A percentile compares a stretch with the other conserved stretches of the same genome.
Evolutionary conservation across 345 rosid genomes (phyloP).

Genomic region (Cochlearia excelsa): DNA sequence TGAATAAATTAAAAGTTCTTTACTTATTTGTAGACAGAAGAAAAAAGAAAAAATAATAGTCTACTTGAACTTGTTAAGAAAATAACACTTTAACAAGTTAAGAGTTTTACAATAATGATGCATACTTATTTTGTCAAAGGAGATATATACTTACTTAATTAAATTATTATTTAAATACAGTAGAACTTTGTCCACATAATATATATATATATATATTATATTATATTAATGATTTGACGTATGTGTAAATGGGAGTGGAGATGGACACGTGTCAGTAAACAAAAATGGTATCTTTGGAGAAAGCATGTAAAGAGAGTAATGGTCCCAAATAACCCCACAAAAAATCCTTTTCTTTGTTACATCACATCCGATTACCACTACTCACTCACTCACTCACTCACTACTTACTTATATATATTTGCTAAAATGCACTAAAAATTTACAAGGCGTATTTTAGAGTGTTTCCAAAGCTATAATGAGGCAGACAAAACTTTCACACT

Average conservation of each 20-base stretch:
- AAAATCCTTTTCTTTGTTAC: constrained; percentile 29
- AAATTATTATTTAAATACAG: too few relatives aligned
- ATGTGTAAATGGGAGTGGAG: constrained; percentile 15
- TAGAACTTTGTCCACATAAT: too few relatives aligned
- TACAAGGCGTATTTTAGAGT: constrained; percentile 17
- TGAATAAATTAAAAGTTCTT: too few relatives aligned
- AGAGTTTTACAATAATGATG: too few relatives aligned
- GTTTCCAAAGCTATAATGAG: constrained; percentile 8
- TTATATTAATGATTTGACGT: constrained; percentile 21
- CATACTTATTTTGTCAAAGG: too few relatives aligned
- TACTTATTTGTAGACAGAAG: too few relatives aligned
- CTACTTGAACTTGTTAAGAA: too few relatives aligned
- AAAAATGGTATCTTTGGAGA: constrained; percentile 27
- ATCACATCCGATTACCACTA: constrained; percentile 40
- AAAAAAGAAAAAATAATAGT: too few relatives aligned
- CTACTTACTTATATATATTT: neutral
- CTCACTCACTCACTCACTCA: constrained; percentile 12
- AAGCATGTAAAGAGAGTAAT: constrained; percentile 26
- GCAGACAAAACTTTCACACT: constrained; percentile 37
- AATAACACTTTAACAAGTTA: too few relatives aligned
- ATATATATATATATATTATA: neutral
- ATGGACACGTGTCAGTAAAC: constrained; percentile 29
- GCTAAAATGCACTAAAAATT: constrained; percentile 11
- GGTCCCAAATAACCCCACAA: constrained; percentile 33
- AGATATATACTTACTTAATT: too few relatives aligned